These are phyloP conservation scores for Tympanopsis confertula DNA, from an alignment of 2,329 filamentous ascomycete species.

Conservation along the genomic window DNA sequence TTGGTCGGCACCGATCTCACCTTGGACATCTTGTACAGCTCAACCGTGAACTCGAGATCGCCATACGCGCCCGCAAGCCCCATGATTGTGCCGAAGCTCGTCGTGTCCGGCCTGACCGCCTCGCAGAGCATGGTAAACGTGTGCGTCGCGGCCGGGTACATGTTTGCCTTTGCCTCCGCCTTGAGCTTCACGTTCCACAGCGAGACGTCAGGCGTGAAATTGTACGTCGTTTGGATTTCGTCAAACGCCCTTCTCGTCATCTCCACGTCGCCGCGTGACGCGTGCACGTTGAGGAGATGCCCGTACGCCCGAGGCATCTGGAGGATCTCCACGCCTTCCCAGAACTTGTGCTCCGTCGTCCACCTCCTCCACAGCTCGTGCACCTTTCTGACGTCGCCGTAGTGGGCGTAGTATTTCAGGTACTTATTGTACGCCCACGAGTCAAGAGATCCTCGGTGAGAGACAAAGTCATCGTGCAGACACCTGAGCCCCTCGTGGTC, in stretches of 20 bases:
- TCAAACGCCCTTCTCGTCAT: constrained; percentile 50
- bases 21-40: constrained; percentile 53
- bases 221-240: constrained; percentile 42
- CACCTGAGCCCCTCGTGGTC: neutral
- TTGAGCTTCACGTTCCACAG: constrained; percentile 72
- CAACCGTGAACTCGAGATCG: constrained; percentile 58
- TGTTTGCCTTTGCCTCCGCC: constrained; percentile 52
- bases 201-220: constrained; percentile 39
- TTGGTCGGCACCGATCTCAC: constrained; percentile 35
- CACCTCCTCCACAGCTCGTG: constrained; percentile 32
- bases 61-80: constrained; percentile 58
- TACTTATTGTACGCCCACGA: neutral
- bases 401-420: constrained; percentile 32
- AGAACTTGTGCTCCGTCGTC: constrained; percentile 7
- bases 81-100: constrained; percentile 66
- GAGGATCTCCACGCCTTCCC: constrained; percentile 15
- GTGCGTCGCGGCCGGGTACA: constrained; percentile 53
- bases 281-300: constrained; percentile 62
- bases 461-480: neutral
- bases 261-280: constrained; percentile 51
- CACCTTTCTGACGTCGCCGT: constrained; percentile 33
- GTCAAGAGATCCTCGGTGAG: neutral
- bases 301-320: constrained; percentile 26
- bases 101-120: constrained; percentile 39
- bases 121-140: constrained; percentile 49